Evolutionary conservation across 2,329 filamentous ascomycete genomes (phyloP).

Genomic region (Cladobotryum mycophilum): DNA sequence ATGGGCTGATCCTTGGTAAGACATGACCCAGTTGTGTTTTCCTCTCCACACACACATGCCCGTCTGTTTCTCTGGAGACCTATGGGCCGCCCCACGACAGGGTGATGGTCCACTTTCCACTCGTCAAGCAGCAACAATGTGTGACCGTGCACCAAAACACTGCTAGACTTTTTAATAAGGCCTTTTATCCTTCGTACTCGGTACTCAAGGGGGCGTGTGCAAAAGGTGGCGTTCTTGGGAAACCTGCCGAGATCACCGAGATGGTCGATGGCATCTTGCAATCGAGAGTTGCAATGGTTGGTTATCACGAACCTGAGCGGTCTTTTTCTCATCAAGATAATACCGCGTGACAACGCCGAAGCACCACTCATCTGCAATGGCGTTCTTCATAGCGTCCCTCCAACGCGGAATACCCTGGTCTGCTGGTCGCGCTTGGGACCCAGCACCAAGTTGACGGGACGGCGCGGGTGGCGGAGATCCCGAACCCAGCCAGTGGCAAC

Average conservation of each 20-base stretch:
- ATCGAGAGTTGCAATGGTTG: neutral
- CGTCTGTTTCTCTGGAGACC: neutral
- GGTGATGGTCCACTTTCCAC: too few relatives aligned
- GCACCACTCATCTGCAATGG: neutral
- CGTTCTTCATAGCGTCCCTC: neutral
- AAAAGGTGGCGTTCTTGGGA: too few relatives aligned
- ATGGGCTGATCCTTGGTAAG: conserved; percentile 2
- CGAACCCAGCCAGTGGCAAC: conserved; percentile 4
- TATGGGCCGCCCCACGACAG: too few relatives aligned
- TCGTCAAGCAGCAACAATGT: too few relatives aligned
- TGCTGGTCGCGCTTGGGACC: conserved; percentile 5
- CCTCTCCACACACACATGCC: neutral
- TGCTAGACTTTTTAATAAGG: too few relatives aligned
- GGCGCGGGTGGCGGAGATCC: conserved; percentile 10
- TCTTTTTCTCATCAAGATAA: neutral
- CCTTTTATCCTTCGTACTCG: too few relatives aligned
- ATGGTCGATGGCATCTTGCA: neutral
- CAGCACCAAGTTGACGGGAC: conserved; percentile 11
- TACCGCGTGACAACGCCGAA: conserved; percentile 6
- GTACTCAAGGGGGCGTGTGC: too few relatives aligned
- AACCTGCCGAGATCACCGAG: too few relatives aligned
- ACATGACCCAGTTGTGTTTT: neutral
- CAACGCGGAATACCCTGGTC: conserved; percentile 1
- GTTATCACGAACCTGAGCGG: neutral
- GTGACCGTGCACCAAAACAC: too few relatives aligned